Base-by-base conservation (phyloP, 1,284 basidiomycete genomes). In the Puccinia coronata region DNA sequence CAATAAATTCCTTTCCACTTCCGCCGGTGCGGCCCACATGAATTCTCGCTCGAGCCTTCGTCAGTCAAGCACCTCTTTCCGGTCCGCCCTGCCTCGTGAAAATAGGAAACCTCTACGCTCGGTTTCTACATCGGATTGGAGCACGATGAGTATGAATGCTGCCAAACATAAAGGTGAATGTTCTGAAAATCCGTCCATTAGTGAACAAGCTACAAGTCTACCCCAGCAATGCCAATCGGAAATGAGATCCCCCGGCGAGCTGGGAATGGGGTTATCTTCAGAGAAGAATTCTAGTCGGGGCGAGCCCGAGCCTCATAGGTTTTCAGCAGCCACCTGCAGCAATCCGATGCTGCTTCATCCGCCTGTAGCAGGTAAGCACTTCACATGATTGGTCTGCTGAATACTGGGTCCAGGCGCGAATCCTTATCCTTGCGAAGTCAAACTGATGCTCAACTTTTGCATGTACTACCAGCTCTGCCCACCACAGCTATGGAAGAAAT, bases 91-190 rank as follows among this genome's bases (percentile, higher is more conserved):
- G 43, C 47, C 41, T 47, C 41, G 14, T 34, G 43, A 49, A n/a
- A 34, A 28, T 8, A 25, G 1, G 31, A 70, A 28, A 49, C 47
- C 47, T 23, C 18, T 49, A 16, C 67, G 67, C 18, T 70, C 67
- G 20, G 23, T 49, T 51, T 70, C 67, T 31, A 49, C 43, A 49
- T 49, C 67, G 41, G 67, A 70, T 70, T 51, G 67, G 67, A 43
- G 41, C 5, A 12, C 43, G 25, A 49, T 49, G 43, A 20, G 1
- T 25, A 70, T 49, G 25, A 41, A 43, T 70, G 1, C 11, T 34
- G 25, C 31, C n/a, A 70, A 70, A 34, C 28, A 25, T 14, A 47
- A 34, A 16, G 28, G 67, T 31, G 67, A 34, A 20, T 18, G n/a
- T 49, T 28, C 67, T 23, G 31, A 3, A 51, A 47, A 47, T 49